phyloP scores from a whole-genome alignment of 2,329 filamentous ascomycete species.

The Aschersonia sp. region DNA sequence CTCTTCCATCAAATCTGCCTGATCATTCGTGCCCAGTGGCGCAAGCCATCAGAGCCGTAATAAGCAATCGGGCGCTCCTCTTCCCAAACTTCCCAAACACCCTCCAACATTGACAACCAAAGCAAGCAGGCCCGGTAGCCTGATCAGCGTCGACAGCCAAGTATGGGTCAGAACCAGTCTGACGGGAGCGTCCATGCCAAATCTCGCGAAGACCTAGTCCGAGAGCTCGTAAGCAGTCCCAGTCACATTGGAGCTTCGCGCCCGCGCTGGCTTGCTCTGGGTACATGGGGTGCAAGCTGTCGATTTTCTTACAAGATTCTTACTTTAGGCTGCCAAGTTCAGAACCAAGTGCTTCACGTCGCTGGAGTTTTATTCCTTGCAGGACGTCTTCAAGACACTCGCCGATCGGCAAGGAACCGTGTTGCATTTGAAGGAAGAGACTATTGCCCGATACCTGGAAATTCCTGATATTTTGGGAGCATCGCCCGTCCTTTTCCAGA shows the following conservation, averaged over 20 bases:
- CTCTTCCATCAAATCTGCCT: no score
- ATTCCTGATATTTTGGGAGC: slow-evolving; percentile 55
- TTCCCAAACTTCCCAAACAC: no score
- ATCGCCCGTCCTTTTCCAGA: slow-evolving; percentile 56
- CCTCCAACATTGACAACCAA: no score
- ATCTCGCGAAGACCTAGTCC: slow-evolving; percentile 36
- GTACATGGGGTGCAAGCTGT: no score
- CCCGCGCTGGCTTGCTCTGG: slow-evolving; percentile 1
- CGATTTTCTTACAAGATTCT: no score
- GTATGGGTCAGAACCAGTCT: slow-evolving; percentile 39
- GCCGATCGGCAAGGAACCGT: slow-evolving; percentile 49
- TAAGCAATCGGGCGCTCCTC: no score
- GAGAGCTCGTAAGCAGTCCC: slow-evolving; percentile 30
- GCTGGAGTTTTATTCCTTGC: slow-evolving; percentile 59
- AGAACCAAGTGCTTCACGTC: slow-evolving; percentile 57
- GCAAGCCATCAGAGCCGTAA: no score
- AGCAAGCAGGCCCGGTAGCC: no score
- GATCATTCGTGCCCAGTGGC: no score
- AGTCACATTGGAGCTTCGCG: slow-evolving; percentile 1
- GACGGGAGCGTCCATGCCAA: slow-evolving; percentile 26
- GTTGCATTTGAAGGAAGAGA: slow-evolving; percentile 53
- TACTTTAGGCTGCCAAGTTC: slow-evolving; percentile 42
- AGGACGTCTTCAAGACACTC: slow-evolving; percentile 57
- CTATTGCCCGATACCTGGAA: slow-evolving; percentile 57
- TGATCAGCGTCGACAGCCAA: slow-evolving; percentile 5